Percentiles rank a stretch among this genome's conserved stretches.
Evolutionary conservation across 805 yeast genomes (phyloP).

Genomic region (Nakazawaea ishiwadae): DNA sequence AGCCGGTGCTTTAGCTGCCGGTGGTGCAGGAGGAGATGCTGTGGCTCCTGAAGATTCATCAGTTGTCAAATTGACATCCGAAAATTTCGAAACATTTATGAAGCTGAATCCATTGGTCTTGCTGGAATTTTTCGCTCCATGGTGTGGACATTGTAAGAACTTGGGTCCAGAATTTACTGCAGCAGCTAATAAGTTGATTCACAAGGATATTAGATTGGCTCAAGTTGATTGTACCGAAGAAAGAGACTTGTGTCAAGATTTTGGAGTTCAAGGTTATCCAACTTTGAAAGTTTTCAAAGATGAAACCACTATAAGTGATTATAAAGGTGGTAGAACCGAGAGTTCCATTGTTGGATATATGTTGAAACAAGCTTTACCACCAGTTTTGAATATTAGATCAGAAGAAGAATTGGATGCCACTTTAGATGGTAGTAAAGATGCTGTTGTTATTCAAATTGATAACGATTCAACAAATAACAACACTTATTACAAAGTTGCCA

Average conservation of each 20-base stretch:
- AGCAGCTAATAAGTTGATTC: conserved; percentile 64
- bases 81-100: conserved; percentile 61
- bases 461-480: conserved; percentile 36
- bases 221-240: conserved; percentile 85
- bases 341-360: conserved; percentile 73
- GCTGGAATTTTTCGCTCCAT: conserved; percentile 90
- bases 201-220: conserved; percentile 64
- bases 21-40: conserved; percentile 31
- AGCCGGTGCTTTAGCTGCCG: too few species aligned
- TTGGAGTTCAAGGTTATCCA: conserved; percentile 79
- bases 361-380: conserved; percentile 79
- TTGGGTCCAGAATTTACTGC: conserved; percentile 75
- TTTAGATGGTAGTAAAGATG: conserved; percentile 41
- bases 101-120: conserved; percentile 71
- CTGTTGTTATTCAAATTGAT: conserved; percentile 53
- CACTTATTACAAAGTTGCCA: conserved; percentile 63
- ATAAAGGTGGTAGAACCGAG: conserved; percentile 81
- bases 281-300: conserved; percentile 73
- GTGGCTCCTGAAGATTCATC: conserved; percentile 79
- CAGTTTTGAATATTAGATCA: conserved; percentile 49
- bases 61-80: conserved; percentile 73
- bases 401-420: conserved; percentile 47
- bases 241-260: conserved; percentile 61
- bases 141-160: conserved; percentile 97
- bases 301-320: conserved; percentile 47